These are phyloP conservation scores for Sparassis latifolia DNA, from an alignment of 1,284 basidiomycete species.

Conservation along the genomic window DNA sequence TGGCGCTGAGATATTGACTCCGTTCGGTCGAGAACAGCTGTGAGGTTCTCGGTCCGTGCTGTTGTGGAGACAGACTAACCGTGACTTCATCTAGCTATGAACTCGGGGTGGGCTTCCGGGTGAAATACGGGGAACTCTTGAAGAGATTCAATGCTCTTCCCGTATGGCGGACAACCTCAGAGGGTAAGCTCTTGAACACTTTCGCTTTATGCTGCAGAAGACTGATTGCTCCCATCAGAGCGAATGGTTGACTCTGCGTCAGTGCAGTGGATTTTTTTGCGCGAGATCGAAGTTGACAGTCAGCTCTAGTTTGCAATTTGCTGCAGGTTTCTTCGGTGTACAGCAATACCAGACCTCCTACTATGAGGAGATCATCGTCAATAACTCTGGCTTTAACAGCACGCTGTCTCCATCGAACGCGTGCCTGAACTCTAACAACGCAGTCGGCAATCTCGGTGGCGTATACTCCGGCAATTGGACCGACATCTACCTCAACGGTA, in stretches of 20 bases:
- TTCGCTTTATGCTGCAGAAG: neutral
- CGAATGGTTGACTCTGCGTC: conserved; percentile 52
- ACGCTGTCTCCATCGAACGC: conserved; percentile 48
- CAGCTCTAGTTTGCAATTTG: conserved; percentile 38
- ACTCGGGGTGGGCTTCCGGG: conserved; percentile 40
- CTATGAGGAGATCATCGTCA: conserved; percentile 46
- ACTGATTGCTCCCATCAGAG: conserved; percentile 13
- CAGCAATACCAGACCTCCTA: conserved; percentile 39
- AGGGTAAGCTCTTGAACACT: conserved; percentile 24
- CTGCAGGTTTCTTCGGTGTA: conserved; percentile 57
- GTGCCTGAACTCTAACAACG: conserved; percentile 37
- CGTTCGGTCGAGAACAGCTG: conserved; percentile 49
- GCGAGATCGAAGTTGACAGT: neutral
- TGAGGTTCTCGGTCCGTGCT: conserved; percentile 16
- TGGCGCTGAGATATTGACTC: conserved; percentile 53
- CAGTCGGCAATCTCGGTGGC: conserved; percentile 25
- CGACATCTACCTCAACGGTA: conserved; percentile 44
- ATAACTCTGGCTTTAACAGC: conserved; percentile 46
- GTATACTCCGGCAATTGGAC: conserved; percentile 38
- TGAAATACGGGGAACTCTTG: conserved; percentile 53
- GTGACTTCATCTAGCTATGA: conserved; percentile 31
- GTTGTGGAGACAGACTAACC: neutral
- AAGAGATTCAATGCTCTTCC: conserved; percentile 45
- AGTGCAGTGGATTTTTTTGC: neutral
- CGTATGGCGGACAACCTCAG: conserved; percentile 56